Evolutionary conservation across 2,329 filamentous ascomycete species (phyloP).

Genomic region (Pseudodiploospora longispora): DNA sequence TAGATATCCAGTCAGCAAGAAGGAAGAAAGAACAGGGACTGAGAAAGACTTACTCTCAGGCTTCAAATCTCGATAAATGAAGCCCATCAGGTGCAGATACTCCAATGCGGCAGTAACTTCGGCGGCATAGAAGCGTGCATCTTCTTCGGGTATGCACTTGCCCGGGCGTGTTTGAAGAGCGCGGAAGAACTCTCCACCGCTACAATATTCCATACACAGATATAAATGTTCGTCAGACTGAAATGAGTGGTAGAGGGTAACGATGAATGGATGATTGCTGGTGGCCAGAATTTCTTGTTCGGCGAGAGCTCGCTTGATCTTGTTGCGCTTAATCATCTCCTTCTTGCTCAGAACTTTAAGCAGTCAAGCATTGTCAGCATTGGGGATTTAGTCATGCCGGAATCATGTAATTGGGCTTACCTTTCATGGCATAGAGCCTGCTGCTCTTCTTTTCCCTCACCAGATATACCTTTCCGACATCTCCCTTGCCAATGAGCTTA

Average conservation of each 20-base stretch:
- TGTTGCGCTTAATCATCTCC: constrained; percentile 99
- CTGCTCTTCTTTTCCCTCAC: constrained; percentile 97
- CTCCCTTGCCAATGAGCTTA: constrained; percentile 96
- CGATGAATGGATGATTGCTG: constrained; percentile 98
- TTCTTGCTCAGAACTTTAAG: constrained; percentile 88
- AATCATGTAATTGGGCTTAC: constrained; percentile 38
- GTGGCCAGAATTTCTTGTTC: constrained; percentile 98
- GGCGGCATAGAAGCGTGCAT: constrained; percentile 92
- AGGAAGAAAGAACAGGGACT: no score
- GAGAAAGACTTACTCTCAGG: constrained; percentile 73
- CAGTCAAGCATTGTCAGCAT: neutral
- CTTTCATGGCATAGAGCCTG: constrained; percentile 96
- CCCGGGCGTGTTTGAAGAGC: constrained; percentile 92
- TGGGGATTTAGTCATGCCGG: neutral
- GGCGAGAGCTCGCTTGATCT: constrained; percentile 95
- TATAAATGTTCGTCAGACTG: constrained; percentile 98
- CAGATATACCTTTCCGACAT: constrained; percentile 96
- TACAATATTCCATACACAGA: constrained; percentile 99
- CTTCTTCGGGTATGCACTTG: constrained; percentile 95
- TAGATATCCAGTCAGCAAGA: constrained; percentile 25
- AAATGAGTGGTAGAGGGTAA: constrained; percentile 97
- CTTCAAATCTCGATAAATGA: constrained; percentile 97
- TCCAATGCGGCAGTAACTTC: constrained; percentile 95
- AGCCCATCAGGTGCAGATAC: constrained; percentile 97
- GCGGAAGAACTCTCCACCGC: constrained; percentile 95